Evolutionary conservation across 1,284 basidiomycete species (phyloP).

Genomic region (Cryptococcus amylolentus): DNA sequence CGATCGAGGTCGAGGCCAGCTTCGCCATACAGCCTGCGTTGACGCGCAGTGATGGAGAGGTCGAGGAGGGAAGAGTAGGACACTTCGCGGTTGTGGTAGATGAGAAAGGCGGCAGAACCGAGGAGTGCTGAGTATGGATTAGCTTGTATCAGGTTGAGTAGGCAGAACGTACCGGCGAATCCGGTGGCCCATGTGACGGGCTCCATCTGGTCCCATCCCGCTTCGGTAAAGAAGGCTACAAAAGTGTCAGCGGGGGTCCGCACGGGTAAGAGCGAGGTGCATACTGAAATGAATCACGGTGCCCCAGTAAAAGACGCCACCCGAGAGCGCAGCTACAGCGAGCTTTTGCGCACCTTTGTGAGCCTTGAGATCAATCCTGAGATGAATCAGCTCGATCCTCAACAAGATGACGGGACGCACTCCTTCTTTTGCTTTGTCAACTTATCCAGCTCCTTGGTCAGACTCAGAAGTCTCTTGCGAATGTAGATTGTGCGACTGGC

Average conservation of each 20-base stretch:
- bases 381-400: not conserved
- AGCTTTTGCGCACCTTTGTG: conserved; percentile 58
- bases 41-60: conserved; percentile 58
- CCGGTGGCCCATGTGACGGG: conserved; percentile 51
- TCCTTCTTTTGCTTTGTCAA: conserved; percentile 51
- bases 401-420: conserved; percentile 15
- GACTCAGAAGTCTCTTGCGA: conserved; percentile 53
- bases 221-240: conserved; percentile 33
- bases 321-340: conserved; percentile 59
- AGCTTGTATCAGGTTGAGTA: too few relatives aligned
- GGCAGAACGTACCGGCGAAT: conserved; percentile 13
- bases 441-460: conserved; percentile 56
- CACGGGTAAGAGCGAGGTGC: conserved; percentile 9
- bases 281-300: conserved; percentile 58
- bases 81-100: conserved; percentile 64
- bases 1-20: conserved; percentile 62
- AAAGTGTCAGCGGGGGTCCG: not conserved
- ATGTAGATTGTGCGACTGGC: conserved; percentile 62
- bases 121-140: conserved; percentile 11
- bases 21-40: conserved; percentile 58
- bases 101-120: conserved; percentile 27
- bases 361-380: conserved; percentile 58
- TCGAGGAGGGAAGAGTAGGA: conserved; percentile 63
- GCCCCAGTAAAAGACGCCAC: conserved; percentile 62
- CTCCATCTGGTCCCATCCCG: conserved; percentile 64